phyloP scores from a whole-genome alignment of 805 yeast genomes.

The Barnettozyma populi region DNA sequence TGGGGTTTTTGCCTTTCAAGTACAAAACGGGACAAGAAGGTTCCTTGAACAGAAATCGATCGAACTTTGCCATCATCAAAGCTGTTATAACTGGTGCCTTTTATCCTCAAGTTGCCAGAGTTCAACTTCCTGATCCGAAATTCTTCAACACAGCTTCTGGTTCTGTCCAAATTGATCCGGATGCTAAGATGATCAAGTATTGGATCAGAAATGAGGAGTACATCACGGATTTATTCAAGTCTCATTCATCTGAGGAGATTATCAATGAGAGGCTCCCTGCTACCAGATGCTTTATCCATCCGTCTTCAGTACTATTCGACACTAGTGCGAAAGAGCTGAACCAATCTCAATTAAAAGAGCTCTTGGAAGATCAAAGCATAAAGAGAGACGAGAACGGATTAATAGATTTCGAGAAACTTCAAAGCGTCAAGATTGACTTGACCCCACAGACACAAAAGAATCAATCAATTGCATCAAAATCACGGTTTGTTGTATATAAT shows the following conservation, averaged over 20 bases:
- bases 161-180: constrained; percentile 81
- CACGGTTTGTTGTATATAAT: constrained; percentile 60
- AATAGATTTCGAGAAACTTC: constrained; percentile 30
- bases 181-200: constrained; percentile 62
- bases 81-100: constrained; percentile 75
- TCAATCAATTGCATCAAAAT: constrained; percentile 33
- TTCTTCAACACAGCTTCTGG: constrained; percentile 68
- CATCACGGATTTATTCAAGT: constrained; percentile 14
- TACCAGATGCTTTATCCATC: constrained; percentile 76
- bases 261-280: constrained; percentile 41
- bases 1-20: constrained; percentile 65
- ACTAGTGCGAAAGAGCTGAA: constrained; percentile 29
- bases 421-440: constrained; percentile 28
- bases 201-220: constrained; percentile 67
- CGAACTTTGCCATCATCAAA: constrained; percentile 47
- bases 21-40: constrained; percentile 30
- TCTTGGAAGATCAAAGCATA: constrained; percentile 22
- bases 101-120: constrained; percentile 78
- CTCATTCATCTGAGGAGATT: constrained; percentile 9
- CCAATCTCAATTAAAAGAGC: constrained; percentile 21
- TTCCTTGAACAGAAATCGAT: constrained; percentile 45
- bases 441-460: constrained; percentile 34
- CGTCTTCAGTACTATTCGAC: constrained; percentile 72
- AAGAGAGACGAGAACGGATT: constrained; percentile 34
- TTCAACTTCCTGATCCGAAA: constrained; percentile 78